A percentile compares a stretch with the other conserved stretches of the same genome.
These are phyloP conservation scores for Talaromyces sp. DNA, from an alignment of 2,329 filamentous ascomycete species.

Conservation along the genomic window DNA sequence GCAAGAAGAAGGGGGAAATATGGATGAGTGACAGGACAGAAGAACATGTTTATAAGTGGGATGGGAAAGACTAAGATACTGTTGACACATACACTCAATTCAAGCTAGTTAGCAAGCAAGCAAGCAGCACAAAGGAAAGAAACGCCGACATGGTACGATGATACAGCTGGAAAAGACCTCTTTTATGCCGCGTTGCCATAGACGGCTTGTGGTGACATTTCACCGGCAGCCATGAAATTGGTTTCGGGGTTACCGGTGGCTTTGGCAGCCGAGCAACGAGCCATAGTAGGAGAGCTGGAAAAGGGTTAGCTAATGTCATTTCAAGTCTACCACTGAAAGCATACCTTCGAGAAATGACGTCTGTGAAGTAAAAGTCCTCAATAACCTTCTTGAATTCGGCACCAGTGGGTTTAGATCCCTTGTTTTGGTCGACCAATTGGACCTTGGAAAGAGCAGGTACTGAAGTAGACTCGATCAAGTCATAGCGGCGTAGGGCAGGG, in stretches of 20 bases:
- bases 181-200: constrained; percentile 32
- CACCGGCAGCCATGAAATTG: constrained; percentile 73
- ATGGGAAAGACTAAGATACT: constrained; percentile 8
- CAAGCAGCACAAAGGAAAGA: constrained; percentile 21
- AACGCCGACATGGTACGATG: constrained; percentile 18
- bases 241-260: constrained; percentile 73
- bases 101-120: constrained; percentile 18
- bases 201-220: constrained; percentile 41
- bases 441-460: constrained; percentile 79
- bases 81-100: constrained; percentile 13
- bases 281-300: constrained; percentile 90
- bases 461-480: constrained; percentile 79
- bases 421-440: constrained; percentile 94
- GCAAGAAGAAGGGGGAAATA: constrained; percentile 13
- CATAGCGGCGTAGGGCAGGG: constrained; percentile 83
- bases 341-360: constrained; percentile 92
- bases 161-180: constrained; percentile 3
- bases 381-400: constrained; percentile 77
- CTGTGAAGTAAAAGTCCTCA: constrained; percentile 97
- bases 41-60: not conserved
- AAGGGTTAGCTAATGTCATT: not conserved
- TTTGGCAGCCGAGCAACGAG: constrained; percentile 92
- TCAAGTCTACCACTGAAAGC: constrained; percentile 25
- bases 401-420: constrained; percentile 72
- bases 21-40: not conserved